Base-by-base conservation (phyloP, 2,329 filamentous ascomycete genomes). In the Xylariales sp. region DNA sequence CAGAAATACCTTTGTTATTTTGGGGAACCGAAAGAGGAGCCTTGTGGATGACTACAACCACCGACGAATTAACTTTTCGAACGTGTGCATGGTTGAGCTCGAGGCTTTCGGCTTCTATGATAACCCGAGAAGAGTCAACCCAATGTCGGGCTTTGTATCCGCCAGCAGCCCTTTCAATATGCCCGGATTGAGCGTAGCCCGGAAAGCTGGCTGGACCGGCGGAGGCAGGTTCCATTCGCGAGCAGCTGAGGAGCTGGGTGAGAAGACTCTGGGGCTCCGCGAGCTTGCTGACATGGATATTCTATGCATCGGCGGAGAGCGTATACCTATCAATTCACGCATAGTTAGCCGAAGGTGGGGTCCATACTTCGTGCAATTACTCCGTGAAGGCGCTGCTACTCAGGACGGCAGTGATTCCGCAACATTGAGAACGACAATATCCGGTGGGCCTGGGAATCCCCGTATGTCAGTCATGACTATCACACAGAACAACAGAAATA, bases 41-140 rank as follows among this genome's bases (percentile, higher is more conserved):
- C 72, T 98, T 21, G 91, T 97, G 1, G 91, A 98, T 51, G 93
- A 98, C 61, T 98, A 98, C 63, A 97, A 97, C 57, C 93, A 97
- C 55, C 85, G 93, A 10, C 84, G 93, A 18, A 94, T 98, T 63
- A 98, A 98, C 62, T 98, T 97, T 59, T 87, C 86, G 8, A 94
- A 98, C 55, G 81, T 97, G 19, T 97, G 93, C 60, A 85, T 97
- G 74, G 91, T 98, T 7, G 93, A 98, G 61, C 72, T 98, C 10
- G 93, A 98, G 58, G 90, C 93, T 0, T 98, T 97, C 66, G 93
- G 93, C 2, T 81, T 98, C 29, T 97, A 96, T 59, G 91, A 97
- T 57, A 98, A 97, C 58, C 90, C 93, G 10, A 80, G 90, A 46
- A 85, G 83, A 57, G 79, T 74, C 1, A 70, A 78, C 5, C 86